Evolutionary conservation across 179 eudicot genomes (phyloP).

Genomic region (Spinacia oleracea): DNA sequence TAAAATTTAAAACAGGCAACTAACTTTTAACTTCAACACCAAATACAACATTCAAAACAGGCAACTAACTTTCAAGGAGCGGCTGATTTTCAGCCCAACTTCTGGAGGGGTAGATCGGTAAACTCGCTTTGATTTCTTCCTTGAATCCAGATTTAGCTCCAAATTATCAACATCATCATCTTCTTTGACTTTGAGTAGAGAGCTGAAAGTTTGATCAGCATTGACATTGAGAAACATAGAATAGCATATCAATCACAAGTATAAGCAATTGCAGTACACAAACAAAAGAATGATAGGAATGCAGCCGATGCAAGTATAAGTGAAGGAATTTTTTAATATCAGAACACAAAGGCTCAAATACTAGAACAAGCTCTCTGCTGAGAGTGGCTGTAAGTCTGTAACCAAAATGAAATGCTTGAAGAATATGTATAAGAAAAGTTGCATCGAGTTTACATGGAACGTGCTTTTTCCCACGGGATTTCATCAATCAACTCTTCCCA

Average conservation of each 20-base stretch:
- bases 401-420: slow-evolving; percentile 1
- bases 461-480: slow-evolving; percentile 95
- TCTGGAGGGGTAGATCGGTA: slow-evolving; percentile 80
- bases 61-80: slow-evolving; percentile 81
- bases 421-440: neutral
- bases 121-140: slow-evolving; percentile 71
- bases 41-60: slow-evolving; percentile 12
- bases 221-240: slow-evolving; percentile 15
- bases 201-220: slow-evolving; percentile 47
- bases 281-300: slow-evolving; percentile 10
- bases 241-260: slow-evolving; percentile 7
- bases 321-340: neutral
- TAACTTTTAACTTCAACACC: slow-evolving; percentile 35
- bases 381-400: neutral
- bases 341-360: neutral
- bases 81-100: slow-evolving; percentile 91
- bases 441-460: slow-evolving; percentile 52
- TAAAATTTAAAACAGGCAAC: slow-evolving; percentile 25
- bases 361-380: neutral
- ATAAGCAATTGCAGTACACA: neutral
- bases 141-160: slow-evolving; percentile 59
- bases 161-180: slow-evolving; percentile 91
- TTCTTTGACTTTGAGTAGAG: slow-evolving; percentile 88
- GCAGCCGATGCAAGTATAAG: slow-evolving; percentile 9
- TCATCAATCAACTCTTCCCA: slow-evolving; percentile 97